Conservation (phyloP, 2,329 filamentous ascomycete genomes). For the Trichophyton schoenleinii region DNA sequence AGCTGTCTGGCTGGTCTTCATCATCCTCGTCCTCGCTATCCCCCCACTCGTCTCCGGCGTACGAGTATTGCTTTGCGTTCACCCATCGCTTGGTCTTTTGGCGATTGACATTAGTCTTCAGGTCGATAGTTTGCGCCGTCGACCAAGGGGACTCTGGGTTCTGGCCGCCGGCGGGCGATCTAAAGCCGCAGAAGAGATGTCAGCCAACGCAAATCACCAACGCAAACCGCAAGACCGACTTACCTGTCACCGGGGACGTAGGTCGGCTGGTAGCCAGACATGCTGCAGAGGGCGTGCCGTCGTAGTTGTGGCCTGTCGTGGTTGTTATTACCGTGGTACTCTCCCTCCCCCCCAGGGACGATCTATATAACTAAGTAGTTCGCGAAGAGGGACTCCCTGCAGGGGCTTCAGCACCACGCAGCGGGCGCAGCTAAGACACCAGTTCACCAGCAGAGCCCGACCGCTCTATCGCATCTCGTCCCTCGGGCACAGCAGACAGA, state of each 20-base stretch:
- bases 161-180: conserved; percentile 1
- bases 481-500: neutral
- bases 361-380: too few species aligned
- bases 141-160: neutral
- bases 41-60: conserved; percentile 92
- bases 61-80: conserved; percentile 71
- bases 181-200: neutral
- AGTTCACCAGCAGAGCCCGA: neutral
- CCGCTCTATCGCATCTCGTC: neutral
- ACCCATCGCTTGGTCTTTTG: conserved; percentile 92
- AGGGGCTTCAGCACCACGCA: neutral
- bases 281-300: neutral
- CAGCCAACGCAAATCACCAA: neutral
- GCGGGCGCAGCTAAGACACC: neutral
- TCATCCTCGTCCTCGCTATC: conserved; percentile 51
- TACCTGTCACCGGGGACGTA: conserved; percentile 8
- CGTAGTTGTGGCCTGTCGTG: neutral
- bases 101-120: conserved; percentile 76
- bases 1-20: neutral
- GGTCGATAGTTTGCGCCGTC: conserved; percentile 25
- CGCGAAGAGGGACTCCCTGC: too few species aligned
- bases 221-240: neutral
- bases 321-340: neutral
- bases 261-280: conserved; percentile 10
- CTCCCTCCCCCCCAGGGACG: neutral